phyloP scores from a whole-genome alignment of 306 rosid genomes.

The peach (Prunus persica) region Prunus_persica_NCBIv2 NC_034009.1:46819501-46820000 shows the following conservation, averaged over 20 bases:
- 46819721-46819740: conserved; percentile 15
- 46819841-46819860: conserved; percentile 74
- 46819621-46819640: conserved; percentile 74
- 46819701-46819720: conserved; percentile 85
- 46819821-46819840: conserved; percentile 82
- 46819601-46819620: conserved; percentile 84
- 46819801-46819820: conserved; percentile 58
- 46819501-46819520: no score
- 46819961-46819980: conserved; percentile 47
- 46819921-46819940: conserved; percentile 77
- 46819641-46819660: conserved; percentile 65
- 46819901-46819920: conserved; percentile 81
- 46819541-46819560: neutral
- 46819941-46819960: conserved; percentile 58
- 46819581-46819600: conserved; percentile 28
- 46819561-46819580: neutral
- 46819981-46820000: conserved; percentile 69
- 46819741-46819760: neutral
- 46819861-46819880: conserved; percentile 51
- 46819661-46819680: conserved; percentile 70
- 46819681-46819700: conserved; percentile 86
- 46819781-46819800: conserved; percentile 14
- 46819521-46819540: neutral
- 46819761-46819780: neutral
- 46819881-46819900: conserved; percentile 64